phyloP scores from a whole-genome alignment of 139 green algal genomes.

The Ostreobium quekettii region DNA sequence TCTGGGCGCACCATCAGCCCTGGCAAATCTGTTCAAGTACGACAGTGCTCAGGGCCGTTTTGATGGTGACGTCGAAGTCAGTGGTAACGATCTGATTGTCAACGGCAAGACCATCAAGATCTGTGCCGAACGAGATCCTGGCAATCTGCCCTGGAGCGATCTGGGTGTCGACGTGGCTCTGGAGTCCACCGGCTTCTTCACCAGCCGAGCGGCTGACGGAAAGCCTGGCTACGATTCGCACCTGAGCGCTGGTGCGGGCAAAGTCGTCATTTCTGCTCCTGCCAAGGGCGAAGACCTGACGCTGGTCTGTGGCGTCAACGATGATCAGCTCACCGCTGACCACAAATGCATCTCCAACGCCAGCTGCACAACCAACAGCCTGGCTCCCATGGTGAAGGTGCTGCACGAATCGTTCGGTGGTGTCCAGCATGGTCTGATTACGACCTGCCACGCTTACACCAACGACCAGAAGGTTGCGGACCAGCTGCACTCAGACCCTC shows the following conservation, averaged over 20 bases:
- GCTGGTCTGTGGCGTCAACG: slow-evolving; percentile 97
- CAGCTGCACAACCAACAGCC: slow-evolving; percentile 99
- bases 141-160: slow-evolving; percentile 88
- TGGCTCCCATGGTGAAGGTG: slow-evolving; percentile 99
- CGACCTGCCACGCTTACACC: slow-evolving; percentile 99
- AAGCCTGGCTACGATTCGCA: slow-evolving; percentile 73
- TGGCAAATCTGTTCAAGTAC: slow-evolving; percentile 98
- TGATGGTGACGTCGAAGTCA: slow-evolving; percentile 82
- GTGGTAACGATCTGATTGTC: slow-evolving; percentile 86
- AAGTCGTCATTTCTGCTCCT: slow-evolving; percentile 98
- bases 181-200: slow-evolving; percentile 95
- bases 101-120: slow-evolving; percentile 92
- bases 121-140: slow-evolving; percentile 89
- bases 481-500: slow-evolving; percentile 94
- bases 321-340: slow-evolving; percentile 76
- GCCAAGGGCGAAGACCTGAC: slow-evolving; percentile 97
- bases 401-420: slow-evolving; percentile 98
- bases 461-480: slow-evolving; percentile 98
- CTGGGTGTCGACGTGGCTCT: slow-evolving; percentile 93
- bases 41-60: slow-evolving; percentile 97
- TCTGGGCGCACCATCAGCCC: slow-evolving; percentile 93
- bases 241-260: slow-evolving; percentile 88
- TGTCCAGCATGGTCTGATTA: slow-evolving; percentile 99
- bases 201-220: slow-evolving; percentile 72
- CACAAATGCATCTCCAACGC: slow-evolving; percentile 94